These are phyloP conservation scores for Vinca major DNA, from an alignment of 305 asterid genomes.

Conservation along the genomic window DNA sequence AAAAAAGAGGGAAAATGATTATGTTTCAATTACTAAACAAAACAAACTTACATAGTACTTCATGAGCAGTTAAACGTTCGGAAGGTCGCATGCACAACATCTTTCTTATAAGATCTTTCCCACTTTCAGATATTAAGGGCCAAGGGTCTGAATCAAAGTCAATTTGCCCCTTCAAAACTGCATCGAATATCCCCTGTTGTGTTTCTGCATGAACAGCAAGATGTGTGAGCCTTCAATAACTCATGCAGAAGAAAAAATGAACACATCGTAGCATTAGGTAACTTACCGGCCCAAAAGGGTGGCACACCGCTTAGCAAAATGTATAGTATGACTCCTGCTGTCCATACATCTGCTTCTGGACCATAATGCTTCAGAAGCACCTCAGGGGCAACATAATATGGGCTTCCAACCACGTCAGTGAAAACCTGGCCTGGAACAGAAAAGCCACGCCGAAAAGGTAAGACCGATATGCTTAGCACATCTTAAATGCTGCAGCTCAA, in stretches of 20 bases:
- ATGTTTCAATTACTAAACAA: constrained; percentile 8
- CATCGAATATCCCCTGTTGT: constrained; percentile 89
- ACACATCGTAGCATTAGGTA: constrained; percentile 8
- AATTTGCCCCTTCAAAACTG: constrained; percentile 71
- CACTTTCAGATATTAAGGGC: constrained; percentile 80
- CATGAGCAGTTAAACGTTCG: constrained; percentile 68
- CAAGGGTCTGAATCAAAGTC: constrained; percentile 82
- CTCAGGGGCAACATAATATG: constrained; percentile 91
- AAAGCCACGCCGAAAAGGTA: constrained; percentile 14
- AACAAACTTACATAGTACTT: constrained; percentile 59
- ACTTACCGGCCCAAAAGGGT: constrained; percentile 94
- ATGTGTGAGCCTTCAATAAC: constrained; percentile 6
- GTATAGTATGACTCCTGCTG: constrained; percentile 80
- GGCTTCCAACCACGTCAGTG: constrained; percentile 92
- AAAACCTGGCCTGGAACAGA: constrained; percentile 61
- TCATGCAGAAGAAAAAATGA: neutral
- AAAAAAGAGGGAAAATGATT: neutral
- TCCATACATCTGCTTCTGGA: constrained; percentile 89
- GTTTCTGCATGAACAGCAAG: constrained; percentile 48
- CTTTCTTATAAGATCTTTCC: constrained; percentile 68
- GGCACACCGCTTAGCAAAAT: constrained; percentile 87
- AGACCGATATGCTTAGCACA: neutral
- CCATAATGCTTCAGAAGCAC: constrained; percentile 84
- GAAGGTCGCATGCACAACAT: constrained; percentile 84
- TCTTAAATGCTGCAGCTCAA: neutral